Evolutionary conservation across 306 rosid genomes (phyloP).

Genomic region (Vigna hirtella): DNA sequence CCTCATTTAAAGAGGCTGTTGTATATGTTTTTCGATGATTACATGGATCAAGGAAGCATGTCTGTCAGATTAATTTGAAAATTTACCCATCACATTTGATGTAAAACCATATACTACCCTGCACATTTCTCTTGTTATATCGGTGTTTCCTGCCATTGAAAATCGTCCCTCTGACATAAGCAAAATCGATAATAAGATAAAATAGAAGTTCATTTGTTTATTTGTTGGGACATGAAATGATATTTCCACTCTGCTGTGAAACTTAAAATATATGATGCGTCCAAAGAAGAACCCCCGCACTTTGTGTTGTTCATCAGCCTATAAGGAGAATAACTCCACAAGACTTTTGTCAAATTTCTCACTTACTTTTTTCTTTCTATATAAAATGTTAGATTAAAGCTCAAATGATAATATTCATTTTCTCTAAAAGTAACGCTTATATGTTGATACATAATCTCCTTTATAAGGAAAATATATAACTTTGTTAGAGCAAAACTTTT

Average conservation of each 20-base stretch:
- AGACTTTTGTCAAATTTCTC: constrained; percentile 20
- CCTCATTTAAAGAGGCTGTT: constrained; percentile 50
- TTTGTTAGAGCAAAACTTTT: constrained; percentile 32
- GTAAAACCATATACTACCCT: constrained; percentile 32
- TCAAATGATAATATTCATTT: constrained; percentile 37
- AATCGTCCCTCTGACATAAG: constrained; percentile 51
- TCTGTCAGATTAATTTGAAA: constrained; percentile 69
- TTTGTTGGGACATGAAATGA: constrained; percentile 51
- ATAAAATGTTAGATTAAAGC: not conserved
- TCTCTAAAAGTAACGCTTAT: not conserved
- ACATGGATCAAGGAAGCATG: constrained; percentile 69
- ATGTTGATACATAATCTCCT: constrained; percentile 31
- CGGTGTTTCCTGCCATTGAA: constrained; percentile 52
- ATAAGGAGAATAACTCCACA: constrained; percentile 33
- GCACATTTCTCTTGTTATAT: constrained; percentile 37
- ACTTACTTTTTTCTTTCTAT: not conserved
- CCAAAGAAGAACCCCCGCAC: constrained; percentile 59
- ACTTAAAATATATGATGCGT: constrained; percentile 48
- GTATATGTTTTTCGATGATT: constrained; percentile 41
- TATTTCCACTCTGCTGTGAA: constrained; percentile 41
- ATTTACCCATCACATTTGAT: constrained; percentile 37
- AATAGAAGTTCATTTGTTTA: constrained; percentile 83
- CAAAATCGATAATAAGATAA: constrained; percentile 67
- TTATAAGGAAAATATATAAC: constrained; percentile 35
- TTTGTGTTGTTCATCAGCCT: constrained; percentile 46